These are phyloP conservation scores for Bruguiera gymnorhiza DNA, from an alignment of 345 rosid genomes.

Conservation along the genomic window DNA sequence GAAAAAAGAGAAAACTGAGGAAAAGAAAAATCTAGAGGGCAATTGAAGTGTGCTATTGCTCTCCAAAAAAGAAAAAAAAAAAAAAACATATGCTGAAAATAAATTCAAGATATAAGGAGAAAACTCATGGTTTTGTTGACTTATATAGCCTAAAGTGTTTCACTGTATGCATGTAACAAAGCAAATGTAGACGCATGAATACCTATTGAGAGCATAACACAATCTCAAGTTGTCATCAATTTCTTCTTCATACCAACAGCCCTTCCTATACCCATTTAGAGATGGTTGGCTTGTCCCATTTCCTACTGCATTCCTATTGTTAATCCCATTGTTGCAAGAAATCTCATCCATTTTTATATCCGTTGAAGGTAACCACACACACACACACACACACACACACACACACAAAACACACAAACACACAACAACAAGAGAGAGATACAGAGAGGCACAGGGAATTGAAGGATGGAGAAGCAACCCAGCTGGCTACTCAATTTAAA, in stretches of 20 bases:
- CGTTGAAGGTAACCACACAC: background rate
- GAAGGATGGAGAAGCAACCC: slow-evolving; percentile 12
- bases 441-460: background rate
- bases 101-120: no score
- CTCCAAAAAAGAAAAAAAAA: no score
- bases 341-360: slow-evolving; percentile 43
- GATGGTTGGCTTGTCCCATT: slow-evolving; percentile 31
- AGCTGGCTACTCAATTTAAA: slow-evolving; percentile 25
- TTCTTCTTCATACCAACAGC: slow-evolving; percentile 75
- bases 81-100: no score
- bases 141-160: no score
- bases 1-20: no score
- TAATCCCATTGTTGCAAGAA: slow-evolving; percentile 35
- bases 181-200: background rate
- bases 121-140: no score
- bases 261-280: slow-evolving; percentile 46
- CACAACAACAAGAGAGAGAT: background rate
- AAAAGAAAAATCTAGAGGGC: no score
- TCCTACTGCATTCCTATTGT: slow-evolving; percentile 32
- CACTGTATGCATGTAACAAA: no score
- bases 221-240: slow-evolving; percentile 59
- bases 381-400: background rate
- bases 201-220: slow-evolving; percentile 70
- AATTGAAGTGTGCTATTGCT: no score
- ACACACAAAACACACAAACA: background rate